phyloP scores from a whole-genome alignment of 192 early-diverging fungal species.

The Coemansia furcata region DNA sequence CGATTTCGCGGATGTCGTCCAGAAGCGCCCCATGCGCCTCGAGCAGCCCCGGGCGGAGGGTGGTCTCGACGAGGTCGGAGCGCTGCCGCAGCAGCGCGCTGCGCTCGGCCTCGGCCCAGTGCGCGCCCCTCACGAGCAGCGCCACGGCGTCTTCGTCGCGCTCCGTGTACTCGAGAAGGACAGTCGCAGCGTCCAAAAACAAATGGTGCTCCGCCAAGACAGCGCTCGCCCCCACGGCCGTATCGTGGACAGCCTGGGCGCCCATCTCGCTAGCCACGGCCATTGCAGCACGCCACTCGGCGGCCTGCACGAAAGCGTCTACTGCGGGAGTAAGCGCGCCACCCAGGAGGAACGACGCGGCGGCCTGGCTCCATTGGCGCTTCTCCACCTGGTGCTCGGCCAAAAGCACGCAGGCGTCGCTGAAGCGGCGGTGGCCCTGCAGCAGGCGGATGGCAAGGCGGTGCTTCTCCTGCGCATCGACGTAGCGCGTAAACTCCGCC shows the following conservation, averaged over 20 bases:
- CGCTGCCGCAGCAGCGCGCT: constrained; percentile 59
- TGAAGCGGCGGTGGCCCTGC: constrained; percentile 41
- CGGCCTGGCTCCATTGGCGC: constrained; percentile 54
- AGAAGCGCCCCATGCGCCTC: constrained; percentile 36
- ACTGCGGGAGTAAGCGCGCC: constrained; percentile 16
- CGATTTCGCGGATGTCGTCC: constrained; percentile 46
- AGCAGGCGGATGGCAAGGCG: constrained; percentile 59
- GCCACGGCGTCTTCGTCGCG: constrained; percentile 69
- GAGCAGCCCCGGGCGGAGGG: constrained; percentile 64
- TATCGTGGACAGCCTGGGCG: constrained; percentile 22
- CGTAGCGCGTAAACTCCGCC: constrained; percentile 60
- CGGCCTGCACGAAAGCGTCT: constrained; percentile 29
- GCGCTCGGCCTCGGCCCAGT: constrained; percentile 79
- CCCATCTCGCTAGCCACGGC: constrained; percentile 10
- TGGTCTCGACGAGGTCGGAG: constrained; percentile 72
- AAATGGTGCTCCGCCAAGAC: constrained; percentile 58
- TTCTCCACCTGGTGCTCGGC: constrained; percentile 61
- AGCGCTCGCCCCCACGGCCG: constrained; percentile 28
- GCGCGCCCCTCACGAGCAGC: constrained; percentile 64
- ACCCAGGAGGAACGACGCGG: constrained; percentile 36
- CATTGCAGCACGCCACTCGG: constrained; percentile 41
- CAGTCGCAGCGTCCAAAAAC: constrained; percentile 66
- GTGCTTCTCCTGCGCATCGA: constrained; percentile 65
- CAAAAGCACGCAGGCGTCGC: constrained; percentile 53
- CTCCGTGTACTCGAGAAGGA: constrained; percentile 70